These are phyloP conservation scores for Rhodotorula sp. DNA, from an alignment of 1,284 basidiomycete genomes.

Conservation along the genomic window DNA sequence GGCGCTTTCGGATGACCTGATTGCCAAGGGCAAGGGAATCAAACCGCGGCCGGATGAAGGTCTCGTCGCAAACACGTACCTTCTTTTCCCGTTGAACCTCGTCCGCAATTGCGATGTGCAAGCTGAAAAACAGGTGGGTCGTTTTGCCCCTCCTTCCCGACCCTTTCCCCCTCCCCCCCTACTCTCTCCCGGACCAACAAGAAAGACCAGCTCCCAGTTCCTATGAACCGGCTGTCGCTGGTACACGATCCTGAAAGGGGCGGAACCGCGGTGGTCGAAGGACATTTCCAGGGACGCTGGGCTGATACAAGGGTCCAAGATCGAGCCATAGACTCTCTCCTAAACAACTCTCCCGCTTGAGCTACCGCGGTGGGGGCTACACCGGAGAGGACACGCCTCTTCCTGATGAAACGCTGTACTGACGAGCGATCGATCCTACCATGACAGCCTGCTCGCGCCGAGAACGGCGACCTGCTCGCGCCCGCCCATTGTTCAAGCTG, in stretches of 20 bases:
- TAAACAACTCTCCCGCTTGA: slow-evolving; percentile 75
- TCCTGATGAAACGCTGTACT: slow-evolving; percentile 26
- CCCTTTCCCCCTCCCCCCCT: slow-evolving; percentile 23
- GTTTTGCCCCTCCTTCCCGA: slow-evolving; percentile 10
- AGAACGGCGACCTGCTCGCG: slow-evolving; percentile 58
- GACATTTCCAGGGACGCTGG: slow-evolving; percentile 33
- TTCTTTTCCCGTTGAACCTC: slow-evolving; percentile 61
- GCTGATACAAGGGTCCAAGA: slow-evolving; percentile 45
- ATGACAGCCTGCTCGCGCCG: slow-evolving; percentile 46
- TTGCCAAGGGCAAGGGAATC: slow-evolving; percentile 68
- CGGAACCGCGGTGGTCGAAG: slow-evolving; percentile 27
- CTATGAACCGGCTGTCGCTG: not conserved
- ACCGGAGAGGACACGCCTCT: slow-evolving; percentile 64
- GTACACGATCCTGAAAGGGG: slow-evolving; percentile 48
- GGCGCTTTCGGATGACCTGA: slow-evolving; percentile 63
- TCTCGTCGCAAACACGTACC: slow-evolving; percentile 79
- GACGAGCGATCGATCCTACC: slow-evolving; percentile 8
- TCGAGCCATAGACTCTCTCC: slow-evolving; percentile 11
- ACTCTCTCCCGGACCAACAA: slow-evolving; percentile 63
- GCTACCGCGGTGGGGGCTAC: slow-evolving; percentile 77
- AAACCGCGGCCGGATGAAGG: slow-evolving; percentile 71
- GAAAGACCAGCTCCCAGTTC: slow-evolving; percentile 60
- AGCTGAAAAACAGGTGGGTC: slow-evolving; percentile 61
- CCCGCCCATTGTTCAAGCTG: slow-evolving; percentile 59
- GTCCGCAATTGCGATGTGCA: slow-evolving; percentile 50